phyloP scores from a whole-genome alignment of 208 protist species.

The Polymyxa betae region DNA sequence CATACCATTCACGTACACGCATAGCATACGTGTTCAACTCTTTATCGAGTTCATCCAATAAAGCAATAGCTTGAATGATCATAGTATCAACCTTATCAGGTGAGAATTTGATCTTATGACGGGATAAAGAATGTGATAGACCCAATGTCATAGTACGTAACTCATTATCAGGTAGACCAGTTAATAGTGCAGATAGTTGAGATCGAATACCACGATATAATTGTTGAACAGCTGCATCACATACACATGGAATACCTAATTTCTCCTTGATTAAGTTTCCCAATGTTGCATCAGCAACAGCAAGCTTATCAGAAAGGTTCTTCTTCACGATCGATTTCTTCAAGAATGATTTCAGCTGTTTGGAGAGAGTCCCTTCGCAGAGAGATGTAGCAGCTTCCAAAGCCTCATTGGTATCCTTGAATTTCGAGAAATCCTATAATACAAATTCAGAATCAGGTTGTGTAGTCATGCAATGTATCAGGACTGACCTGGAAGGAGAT shows the following conservation, averaged over 20 bases:
- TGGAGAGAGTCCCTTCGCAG: conserved; percentile 91
- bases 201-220: conserved; percentile 90
- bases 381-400: conserved; percentile 92
- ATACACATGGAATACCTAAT: conserved; percentile 88
- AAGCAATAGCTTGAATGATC: conserved; percentile 98
- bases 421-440: conserved; percentile 82
- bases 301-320: conserved; percentile 80
- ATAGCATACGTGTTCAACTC: conserved; percentile 99
- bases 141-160: conserved; percentile 84
- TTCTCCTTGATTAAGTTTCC: conserved; percentile 94
- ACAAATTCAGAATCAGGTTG: conserved; percentile 25
- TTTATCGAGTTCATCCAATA: conserved; percentile 99
- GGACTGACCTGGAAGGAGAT: conserved; percentile 46
- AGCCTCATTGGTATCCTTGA: conserved; percentile 91
- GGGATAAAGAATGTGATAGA: conserved; percentile 95
- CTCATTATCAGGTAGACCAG: conserved; percentile 56
- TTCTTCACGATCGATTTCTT: conserved; percentile 90
- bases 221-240: conserved; percentile 82
- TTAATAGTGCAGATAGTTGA: conserved; percentile 86
- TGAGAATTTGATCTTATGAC: conserved; percentile 99
- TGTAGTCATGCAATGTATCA: conserved; percentile 7
- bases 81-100: conserved; percentile 99
- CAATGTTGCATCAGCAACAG: conserved; percentile 88
- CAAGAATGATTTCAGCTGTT: conserved; percentile 95
- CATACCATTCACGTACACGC: conserved; percentile 96